Percentiles rank a stretch among this genome's conserved stretches.
These are phyloP conservation scores for Lumnitzera littorea DNA, from an alignment of 345 rosid species.

Conservation along the genomic window DNA sequence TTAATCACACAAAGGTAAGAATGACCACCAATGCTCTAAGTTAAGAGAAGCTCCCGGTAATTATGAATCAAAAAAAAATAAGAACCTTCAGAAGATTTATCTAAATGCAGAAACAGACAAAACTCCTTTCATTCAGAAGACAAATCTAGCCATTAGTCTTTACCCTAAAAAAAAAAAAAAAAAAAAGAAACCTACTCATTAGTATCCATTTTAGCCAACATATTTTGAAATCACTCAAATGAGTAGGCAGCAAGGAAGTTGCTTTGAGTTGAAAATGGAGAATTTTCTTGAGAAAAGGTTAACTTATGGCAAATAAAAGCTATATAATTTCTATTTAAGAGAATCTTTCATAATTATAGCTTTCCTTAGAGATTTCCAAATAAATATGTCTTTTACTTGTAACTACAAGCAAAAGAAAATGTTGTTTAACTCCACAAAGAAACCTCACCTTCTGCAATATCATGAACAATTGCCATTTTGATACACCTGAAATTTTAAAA, in stretches of 20 bases:
- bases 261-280: no score
- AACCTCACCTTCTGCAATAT: constrained; percentile 75
- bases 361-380: no score
- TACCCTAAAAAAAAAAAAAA: no score
- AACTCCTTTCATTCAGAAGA: background rate
- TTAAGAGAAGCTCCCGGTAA: background rate
- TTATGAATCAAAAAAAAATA: background rate
- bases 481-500: constrained; percentile 52
- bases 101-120: background rate
- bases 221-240: no score
- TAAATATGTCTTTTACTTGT: background rate
- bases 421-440: background rate
- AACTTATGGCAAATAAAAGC: no score
- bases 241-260: no score
- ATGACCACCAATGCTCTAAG: background rate
- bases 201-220: background rate
- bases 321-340: no score
- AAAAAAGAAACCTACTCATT: no score
- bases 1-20: constrained; percentile 14
- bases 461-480: constrained; percentile 95
- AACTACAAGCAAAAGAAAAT: background rate
- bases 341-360: no score
- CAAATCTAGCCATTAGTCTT: background rate
- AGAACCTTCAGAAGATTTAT: background rate
- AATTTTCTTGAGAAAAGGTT: no score